Conservation (phyloP, 1,284 basidiomycete genomes). For the Phylloporus sp. region DNA sequence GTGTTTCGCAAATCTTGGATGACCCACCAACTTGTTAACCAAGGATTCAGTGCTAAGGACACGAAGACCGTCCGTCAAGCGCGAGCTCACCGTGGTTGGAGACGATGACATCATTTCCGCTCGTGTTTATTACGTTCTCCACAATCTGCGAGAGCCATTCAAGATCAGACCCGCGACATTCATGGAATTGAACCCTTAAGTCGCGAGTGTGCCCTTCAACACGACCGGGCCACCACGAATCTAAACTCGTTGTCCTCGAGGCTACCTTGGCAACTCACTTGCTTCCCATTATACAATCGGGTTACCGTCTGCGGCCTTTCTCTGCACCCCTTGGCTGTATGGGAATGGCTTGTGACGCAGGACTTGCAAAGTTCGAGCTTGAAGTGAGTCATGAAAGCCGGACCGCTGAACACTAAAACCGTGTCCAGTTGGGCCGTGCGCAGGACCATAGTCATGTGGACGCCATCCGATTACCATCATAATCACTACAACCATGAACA, state of each 20-base stretch:
- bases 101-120: slow-evolving; percentile 77
- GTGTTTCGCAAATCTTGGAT: slow-evolving; percentile 58
- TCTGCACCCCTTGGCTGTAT: slow-evolving; percentile 53
- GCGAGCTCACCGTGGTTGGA: slow-evolving; percentile 72
- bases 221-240: slow-evolving; percentile 70
- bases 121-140: slow-evolving; percentile 65
- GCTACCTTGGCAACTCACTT: slow-evolving; percentile 62
- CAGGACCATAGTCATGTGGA: slow-evolving; percentile 61
- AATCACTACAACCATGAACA: slow-evolving; percentile 73
- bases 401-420: slow-evolving; percentile 52
- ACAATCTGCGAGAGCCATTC: slow-evolving; percentile 55
- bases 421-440: slow-evolving; percentile 66
- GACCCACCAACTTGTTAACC: slow-evolving; percentile 79
- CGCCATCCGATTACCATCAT: slow-evolving; percentile 71
- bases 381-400: slow-evolving; percentile 66
- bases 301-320: slow-evolving; percentile 49
- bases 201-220: slow-evolving; percentile 70
- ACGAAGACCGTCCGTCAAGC: neutral
- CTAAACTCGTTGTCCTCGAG: slow-evolving; percentile 63
- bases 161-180: neutral
- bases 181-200: slow-evolving; percentile 31
- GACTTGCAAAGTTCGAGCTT: slow-evolving; percentile 47
- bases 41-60: neutral
- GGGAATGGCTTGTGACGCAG: slow-evolving; percentile 56
- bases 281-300: slow-evolving; percentile 49